phyloP scores from a whole-genome alignment of 75 land plant species.

The Picea sitchensis region DNA sequence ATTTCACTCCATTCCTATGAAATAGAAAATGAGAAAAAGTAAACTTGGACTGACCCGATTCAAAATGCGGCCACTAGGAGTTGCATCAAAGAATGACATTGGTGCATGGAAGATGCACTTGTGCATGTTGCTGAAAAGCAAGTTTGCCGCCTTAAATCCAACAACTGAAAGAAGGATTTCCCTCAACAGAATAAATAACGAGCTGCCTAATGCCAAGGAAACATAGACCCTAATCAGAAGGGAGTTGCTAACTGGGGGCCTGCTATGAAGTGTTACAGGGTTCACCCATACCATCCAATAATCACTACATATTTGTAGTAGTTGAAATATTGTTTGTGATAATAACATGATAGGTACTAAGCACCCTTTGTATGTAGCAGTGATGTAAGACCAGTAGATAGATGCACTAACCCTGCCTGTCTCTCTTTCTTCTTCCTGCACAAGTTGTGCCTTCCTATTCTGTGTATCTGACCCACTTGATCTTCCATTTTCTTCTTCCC shows the following conservation, averaged over 20 bases:
- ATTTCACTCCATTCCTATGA: too few relatives aligned
- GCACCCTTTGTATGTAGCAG: slow-evolving; percentile 49
- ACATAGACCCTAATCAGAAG: slow-evolving; percentile 57
- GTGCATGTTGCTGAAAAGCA: slow-evolving; percentile 15
- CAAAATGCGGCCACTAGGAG: slow-evolving; percentile 36
- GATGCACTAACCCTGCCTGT: slow-evolving; percentile 53
- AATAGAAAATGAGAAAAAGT: too few relatives aligned
- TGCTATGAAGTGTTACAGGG: slow-evolving; percentile 43
- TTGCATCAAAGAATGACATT: slow-evolving; percentile 43
- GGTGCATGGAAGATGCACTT: slow-evolving; percentile 32
- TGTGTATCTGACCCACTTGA: background rate
- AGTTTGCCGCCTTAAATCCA: slow-evolving; percentile 57
- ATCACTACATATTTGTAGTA: slow-evolving; percentile 76
- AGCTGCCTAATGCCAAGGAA: slow-evolving; percentile 59
- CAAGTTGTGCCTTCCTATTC: slow-evolving; percentile 46
- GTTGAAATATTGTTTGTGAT: slow-evolving; percentile 63
- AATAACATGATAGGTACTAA: slow-evolving; percentile 47
- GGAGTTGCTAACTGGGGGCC: slow-evolving; percentile 24
- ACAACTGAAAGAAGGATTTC: slow-evolving; percentile 40
- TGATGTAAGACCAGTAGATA: slow-evolving; percentile 83
- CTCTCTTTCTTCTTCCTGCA: slow-evolving; percentile 74
- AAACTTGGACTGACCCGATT: too few relatives aligned
- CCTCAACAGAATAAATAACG: slow-evolving; percentile 60
- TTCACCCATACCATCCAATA: slow-evolving; percentile 98
- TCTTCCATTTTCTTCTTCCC: slow-evolving; percentile 9